A percentile compares a stretch with the other conserved stretches of the same genome.
phyloP scores from a whole-genome alignment of 306 rosid species.

The Cyamopsis tetragonoloba region DNA sequence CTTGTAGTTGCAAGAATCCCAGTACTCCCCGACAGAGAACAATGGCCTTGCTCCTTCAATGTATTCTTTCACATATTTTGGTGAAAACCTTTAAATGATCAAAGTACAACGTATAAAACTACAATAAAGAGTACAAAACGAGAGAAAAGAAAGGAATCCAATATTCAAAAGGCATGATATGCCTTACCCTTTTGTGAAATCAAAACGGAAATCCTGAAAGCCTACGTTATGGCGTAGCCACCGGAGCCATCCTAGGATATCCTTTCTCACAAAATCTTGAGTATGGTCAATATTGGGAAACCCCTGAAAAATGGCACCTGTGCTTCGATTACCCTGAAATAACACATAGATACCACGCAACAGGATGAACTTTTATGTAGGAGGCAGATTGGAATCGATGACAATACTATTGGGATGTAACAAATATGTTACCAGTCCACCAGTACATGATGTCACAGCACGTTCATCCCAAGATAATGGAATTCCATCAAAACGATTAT shows the following conservation, averaged over 20 bases:
- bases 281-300: slow-evolving; percentile 90
- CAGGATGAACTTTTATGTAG: not conserved
- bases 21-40: slow-evolving; percentile 80
- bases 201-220: slow-evolving; percentile 93
- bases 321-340: slow-evolving; percentile 65
- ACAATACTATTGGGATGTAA: not conserved
- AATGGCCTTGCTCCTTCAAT: slow-evolving; percentile 80
- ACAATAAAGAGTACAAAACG: not conserved
- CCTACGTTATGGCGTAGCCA: slow-evolving; percentile 70
- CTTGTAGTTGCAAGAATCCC: slow-evolving; percentile 86
- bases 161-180: not conserved
- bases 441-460: slow-evolving; percentile 82
- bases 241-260: slow-evolving; percentile 69
- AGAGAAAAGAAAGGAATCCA: not conserved
- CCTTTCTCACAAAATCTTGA: slow-evolving; percentile 81
- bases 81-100: slow-evolving; percentile 49
- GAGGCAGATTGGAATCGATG: slow-evolving; percentile 7
- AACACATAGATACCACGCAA: not conserved
- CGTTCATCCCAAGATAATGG: slow-evolving; percentile 73
- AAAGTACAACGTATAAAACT: slow-evolving; percentile 11
- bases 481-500: slow-evolving; percentile 88
- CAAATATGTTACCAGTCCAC: slow-evolving; percentile 64
- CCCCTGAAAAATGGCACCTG: slow-evolving; percentile 76
- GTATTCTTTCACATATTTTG: slow-evolving; percentile 82
- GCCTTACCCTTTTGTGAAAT: slow-evolving; percentile 79